Base-by-base conservation (phyloP, 768 basidiomycete genomes). In the Panaeolus cyanescens region DNA sequence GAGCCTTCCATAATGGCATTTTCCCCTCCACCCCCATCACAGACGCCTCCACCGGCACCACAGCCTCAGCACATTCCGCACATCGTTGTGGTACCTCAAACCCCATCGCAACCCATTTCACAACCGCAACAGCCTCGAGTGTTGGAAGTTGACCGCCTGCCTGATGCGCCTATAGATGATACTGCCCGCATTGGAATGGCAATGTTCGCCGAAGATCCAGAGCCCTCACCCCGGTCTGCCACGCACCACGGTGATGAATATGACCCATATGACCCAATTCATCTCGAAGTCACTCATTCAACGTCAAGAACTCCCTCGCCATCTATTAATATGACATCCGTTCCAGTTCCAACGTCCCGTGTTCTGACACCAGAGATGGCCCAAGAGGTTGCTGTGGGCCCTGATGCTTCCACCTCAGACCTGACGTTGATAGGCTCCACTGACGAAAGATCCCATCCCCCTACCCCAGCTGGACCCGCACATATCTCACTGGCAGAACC, bases 101-200 rank as follows among this genome's bases (percentile, higher is more conserved):
- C 33, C 20, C 50, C 54, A 32, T 39, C 36, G 34, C 62, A 53
- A 15, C 45, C 33, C 56, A 17, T 63, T 55, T 25, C 56, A 20
- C 53, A 62, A 20, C 57, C 53, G 36, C 45, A 59, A 32, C 32
- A 28, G 45, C 45, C 22, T 25, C 58, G n/a, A n/a, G n/a, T n/a
- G n/a, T n/a, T 32, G 22, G 63, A 58, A 55, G 50, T 54, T 34
- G 36, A 25, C 15, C 64, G 32, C 40, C 25, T 40, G 39, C 55
- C 64, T 10, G 56, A 65, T 54, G 19, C 55, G 22, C 32, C 58
- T 58, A 54, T 56, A 45, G 67, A 62, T 32, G 57, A 60, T 54
- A 64, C 70, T 33, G 62, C 70, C 32, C 60, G 67, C 19, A 74
- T 74, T 54, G 72, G 72, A 19, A 69, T 73, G 68, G 70, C 70